These are phyloP conservation scores for Gaultheria prostrata DNA, from an alignment of 148 eudicot genomes.

Conservation along the genomic window DNA sequence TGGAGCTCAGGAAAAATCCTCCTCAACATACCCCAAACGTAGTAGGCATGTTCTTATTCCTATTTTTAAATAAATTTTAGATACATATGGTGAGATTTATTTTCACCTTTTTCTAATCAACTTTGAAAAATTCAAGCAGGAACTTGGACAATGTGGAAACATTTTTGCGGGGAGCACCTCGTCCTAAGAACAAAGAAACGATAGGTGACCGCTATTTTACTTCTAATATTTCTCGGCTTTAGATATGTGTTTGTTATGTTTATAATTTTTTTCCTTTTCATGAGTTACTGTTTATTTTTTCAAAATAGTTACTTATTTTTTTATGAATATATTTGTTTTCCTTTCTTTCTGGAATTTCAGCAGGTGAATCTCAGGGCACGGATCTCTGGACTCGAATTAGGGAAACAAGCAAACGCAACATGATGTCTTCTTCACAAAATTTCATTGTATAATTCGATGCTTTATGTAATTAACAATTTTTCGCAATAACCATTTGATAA, in stretches of 20 bases:
- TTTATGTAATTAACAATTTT: neutral
- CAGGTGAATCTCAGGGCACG: neutral
- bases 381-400: neutral
- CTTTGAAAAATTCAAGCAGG: neutral
- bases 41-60: neutral
- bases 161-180: neutral
- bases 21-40: neutral
- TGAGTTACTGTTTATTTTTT: neutral
- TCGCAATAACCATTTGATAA: neutral
- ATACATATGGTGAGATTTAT: neutral
- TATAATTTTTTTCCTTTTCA: neutral
- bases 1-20: neutral
- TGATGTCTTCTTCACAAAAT: neutral
- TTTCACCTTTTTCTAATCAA: neutral
- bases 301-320: neutral
- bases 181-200: neutral
- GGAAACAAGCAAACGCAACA: too few relatives aligned
- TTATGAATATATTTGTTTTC: neutral
- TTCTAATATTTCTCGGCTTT: neutral
- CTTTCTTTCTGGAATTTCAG: too few relatives aligned
- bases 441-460: neutral
- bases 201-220: neutral
- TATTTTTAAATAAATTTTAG: neutral
- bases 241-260: neutral
- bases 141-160: neutral